Base-by-base conservation (phyloP, 2,329 filamentous ascomycete genomes). In the Penicillium hordei region DNA sequence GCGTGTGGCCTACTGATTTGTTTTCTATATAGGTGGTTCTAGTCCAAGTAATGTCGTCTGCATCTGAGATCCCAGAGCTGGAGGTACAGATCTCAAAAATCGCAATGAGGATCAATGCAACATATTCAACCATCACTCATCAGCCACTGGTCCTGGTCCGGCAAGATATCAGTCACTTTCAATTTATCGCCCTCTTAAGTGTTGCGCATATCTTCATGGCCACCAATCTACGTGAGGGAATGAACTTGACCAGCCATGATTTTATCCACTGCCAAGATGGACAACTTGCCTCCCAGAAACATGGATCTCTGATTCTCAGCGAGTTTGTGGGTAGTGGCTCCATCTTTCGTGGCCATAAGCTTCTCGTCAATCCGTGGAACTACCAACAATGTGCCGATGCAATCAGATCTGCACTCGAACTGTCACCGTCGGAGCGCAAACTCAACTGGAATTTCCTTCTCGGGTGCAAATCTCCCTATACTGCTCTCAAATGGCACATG, bases 231-330 rank as follows among this genome's bases (percentile, higher is more conserved):
- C 90, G 93, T 50, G 93, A 97, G 73, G 93, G 93, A 64, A 97
- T 97, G 93, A 97, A 97, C 71, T 78, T 97, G 50, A 96, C 93
- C 0, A 91, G 89, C 5, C 93, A 97, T 71, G 93, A 97, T 70
- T 97, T 91, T 68, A 83, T 97, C 36, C 89, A 90, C 63, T 97
- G 92, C 70, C 93, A 97, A 72, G 93, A 97, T 68, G 92, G 92
- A 40, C 83, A 83, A 62, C 78, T 84, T 55, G 78, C 81, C 2
- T 79, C 86, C 43, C 91, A 91, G 78, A 92, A 90, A 75, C 86
- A 94, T 69, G 91, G 91, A 2, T 92, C 92, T 1, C 82, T 97
- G 33, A 96, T 97, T 60, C 78, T 97, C 55, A 96, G 91, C 61
- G 93, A 97, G 72, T 97, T 97, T 70, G 96, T 93, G 1, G 93